phyloP scores from a whole-genome alignment of 352 stramenopile genomes.

The Globisporangium okanoganense region DNA sequence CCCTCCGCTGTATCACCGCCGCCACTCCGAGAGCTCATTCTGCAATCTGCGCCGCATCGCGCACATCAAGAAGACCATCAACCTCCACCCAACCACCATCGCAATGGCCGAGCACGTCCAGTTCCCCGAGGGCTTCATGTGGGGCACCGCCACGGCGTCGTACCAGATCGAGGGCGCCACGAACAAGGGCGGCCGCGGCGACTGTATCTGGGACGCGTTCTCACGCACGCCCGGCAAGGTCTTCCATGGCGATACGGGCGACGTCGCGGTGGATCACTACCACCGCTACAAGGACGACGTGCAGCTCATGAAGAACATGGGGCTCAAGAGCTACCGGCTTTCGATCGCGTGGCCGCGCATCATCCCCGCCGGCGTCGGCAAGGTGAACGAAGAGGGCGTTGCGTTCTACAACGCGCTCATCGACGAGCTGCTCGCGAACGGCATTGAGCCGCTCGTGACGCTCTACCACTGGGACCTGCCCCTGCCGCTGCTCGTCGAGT shows the following conservation, averaged over 20 bases:
- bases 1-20: too few species aligned
- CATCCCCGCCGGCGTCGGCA: constrained; percentile 70
- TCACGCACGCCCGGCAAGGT: constrained; percentile 57
- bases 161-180: constrained; percentile 93
- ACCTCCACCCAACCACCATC: not conserved
- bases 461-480: constrained; percentile 97
- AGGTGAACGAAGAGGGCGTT: constrained; percentile 84
- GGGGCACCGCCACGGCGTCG: constrained; percentile 80
- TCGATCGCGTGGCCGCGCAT: constrained; percentile 92
- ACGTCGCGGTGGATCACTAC: constrained; percentile 91
- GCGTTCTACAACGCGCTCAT: constrained; percentile 91
- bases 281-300: constrained; percentile 89
- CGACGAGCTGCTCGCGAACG: constrained; percentile 72
- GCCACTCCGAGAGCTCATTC: constrained; percentile 7
- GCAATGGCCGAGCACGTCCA: constrained; percentile 25
- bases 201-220: constrained; percentile 91
- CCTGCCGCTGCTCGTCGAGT: constrained; percentile 75
- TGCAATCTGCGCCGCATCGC: constrained; percentile 11
- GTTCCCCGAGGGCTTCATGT: constrained; percentile 72
- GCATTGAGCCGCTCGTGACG: constrained; percentile 89
- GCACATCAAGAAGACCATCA: constrained; percentile 4
- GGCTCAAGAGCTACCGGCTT: constrained; percentile 89
- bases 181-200: constrained; percentile 76
- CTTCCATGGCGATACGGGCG: constrained; percentile 70
- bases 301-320: constrained; percentile 86